Base-by-base conservation (phyloP, 306 rosid species). In the Cucurbita moschata region DNA sequence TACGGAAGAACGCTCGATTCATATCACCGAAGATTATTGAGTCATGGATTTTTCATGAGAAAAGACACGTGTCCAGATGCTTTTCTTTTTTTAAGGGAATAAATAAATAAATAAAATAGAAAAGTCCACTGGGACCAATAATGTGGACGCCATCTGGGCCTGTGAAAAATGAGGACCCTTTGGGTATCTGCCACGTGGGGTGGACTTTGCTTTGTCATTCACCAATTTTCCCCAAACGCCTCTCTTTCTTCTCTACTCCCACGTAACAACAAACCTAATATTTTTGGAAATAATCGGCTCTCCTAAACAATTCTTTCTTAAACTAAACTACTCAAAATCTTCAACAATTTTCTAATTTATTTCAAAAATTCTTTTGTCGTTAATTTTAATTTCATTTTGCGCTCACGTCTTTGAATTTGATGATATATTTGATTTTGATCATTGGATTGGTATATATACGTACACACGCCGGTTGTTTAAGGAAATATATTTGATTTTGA, bases 51-150 rank as follows among this genome's bases (percentile, higher is more conserved):
- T 85, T 73, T 72, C 79, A n/a, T 59, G 80, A 59, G 75, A 76
- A 79, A 75, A 43, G 21, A 53, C 88, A 79, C 86, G 86, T 82
- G 88, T 79, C 81, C 61, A 23, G 23, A 38, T 7, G 57, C 26
- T 50, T 18, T n/a, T 40, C 6, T n/a, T 38, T 38, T 16, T 16
- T 35, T 5, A 4, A 40, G 5, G 2, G 10, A 7, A 35, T 1
- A 70, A 30, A 16, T 4, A 21, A 11, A 67, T 13, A 21, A 3
- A 67, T 5, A 21, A 46, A 6, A 49, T 8, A 69, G 12, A 68
- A 69, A 69, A 69, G 74, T 69, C 74, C 74, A 69, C 58, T 44
- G 19, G 58, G 59, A 70, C 74, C 74, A 70, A 70, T 70, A 2
- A 70, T 70, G 59, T 70, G 9, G 19, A 70, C 14, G 74, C 26